Percentiles rank a stretch among this genome's conserved stretches.
These are phyloP conservation scores for Sphenostylis stenocarpa DNA, from an alignment of 306 rosid species.

Conservation along the genomic window DNA sequence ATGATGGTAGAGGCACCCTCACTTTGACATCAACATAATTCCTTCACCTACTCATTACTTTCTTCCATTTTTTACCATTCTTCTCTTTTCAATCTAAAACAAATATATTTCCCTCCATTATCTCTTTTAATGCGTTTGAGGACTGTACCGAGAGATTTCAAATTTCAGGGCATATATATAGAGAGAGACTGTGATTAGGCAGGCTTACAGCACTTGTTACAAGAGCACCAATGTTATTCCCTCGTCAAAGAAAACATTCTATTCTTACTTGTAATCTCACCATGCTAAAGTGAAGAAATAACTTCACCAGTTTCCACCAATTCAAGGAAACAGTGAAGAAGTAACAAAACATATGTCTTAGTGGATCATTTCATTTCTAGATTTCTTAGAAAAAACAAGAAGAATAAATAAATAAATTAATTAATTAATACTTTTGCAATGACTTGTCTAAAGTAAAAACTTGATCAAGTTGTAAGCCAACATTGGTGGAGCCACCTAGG, in stretches of 20 bases:
- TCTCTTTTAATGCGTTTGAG: background rate
- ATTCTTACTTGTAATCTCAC: background rate
- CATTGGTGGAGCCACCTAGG: background rate
- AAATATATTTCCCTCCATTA: background rate
- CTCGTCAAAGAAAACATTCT: background rate
- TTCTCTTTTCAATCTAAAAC: background rate
- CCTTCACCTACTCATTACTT: constrained; percentile 24
- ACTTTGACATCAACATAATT: constrained; percentile 33
- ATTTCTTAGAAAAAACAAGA: background rate
- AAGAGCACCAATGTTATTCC: background rate
- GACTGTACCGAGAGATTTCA: no score
- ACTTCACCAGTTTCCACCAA: background rate
- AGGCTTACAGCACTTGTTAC: no score
- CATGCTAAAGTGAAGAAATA: background rate
- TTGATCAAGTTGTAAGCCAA: no score
- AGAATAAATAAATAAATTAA: no score
- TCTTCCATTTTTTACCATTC: constrained; percentile 16
- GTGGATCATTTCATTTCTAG: background rate
- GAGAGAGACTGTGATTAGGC: no score
- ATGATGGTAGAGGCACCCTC: constrained; percentile 32
- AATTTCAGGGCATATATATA: no score
- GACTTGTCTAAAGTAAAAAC: no score
- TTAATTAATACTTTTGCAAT: background rate
- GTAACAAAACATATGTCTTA: background rate
- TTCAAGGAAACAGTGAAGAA: background rate